Evolutionary conservation across 140 eudicot genomes (phyloP), one percentile per base, ranked within the genome.

Genomic region (Cichorium intybus): DNA sequence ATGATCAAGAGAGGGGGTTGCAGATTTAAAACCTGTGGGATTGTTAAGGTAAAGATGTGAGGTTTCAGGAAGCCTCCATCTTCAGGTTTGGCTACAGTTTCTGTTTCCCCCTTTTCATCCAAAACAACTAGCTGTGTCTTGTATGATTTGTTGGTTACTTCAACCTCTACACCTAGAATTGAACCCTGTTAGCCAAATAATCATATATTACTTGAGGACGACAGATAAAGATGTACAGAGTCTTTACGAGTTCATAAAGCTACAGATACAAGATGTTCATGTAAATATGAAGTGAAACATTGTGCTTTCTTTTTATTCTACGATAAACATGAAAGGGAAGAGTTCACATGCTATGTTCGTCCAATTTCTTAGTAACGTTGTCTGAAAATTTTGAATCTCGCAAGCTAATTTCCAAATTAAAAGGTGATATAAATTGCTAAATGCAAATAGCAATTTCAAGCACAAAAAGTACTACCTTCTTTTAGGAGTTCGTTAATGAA

Each of bases 131-230:
- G 65, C 67, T 80, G 84, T 22, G 93, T 85, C 21, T 24, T 62
- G 74, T 93, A 93, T 55, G 85, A 79, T 63, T 80, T 86, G 49
- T 72, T 78, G 49, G 82, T 81, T 21, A 81, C 73, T 43, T 88
- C 87, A 62, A 78, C 90, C 71, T 93, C 88, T 47, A 84, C 81
- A 88, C 97, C 97, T 85, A 93, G 95, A 88, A 88, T 81, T 80
- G 97, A 88, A 84, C 97, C 97, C 97, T 93, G 94, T 88, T 85
- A 91, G 96, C 90, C 84, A 87, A 80, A 80, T 84, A 79, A 75
- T 52, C 26, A 46, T 71, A 51, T 67, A 77, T 77, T 73, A 67
- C 77, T 81, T 88, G 80, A 84, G 86, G 69, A 75, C 69, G 26
- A 62, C 60, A 41, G 57, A 66, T n/a, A 45, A 15, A 7, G 22